A percentile compares a stretch with the other conserved stretches of the same genome.
phyloP scores from a whole-genome alignment of 2,329 filamentous ascomycete genomes.

The Botrytis byssoidea region DNA sequence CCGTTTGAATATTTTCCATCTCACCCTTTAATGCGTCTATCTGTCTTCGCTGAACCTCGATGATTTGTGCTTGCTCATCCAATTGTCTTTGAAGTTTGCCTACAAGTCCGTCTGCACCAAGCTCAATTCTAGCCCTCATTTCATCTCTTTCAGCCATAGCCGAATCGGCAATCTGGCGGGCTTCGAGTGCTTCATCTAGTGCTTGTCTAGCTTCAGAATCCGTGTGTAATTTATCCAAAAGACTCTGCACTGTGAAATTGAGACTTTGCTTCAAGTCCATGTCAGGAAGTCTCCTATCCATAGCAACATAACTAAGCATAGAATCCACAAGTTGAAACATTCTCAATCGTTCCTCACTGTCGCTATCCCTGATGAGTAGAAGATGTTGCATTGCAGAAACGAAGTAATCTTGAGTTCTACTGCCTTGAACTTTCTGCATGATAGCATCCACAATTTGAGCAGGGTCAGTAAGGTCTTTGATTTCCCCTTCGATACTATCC shows the following conservation, averaged over 20 bases:
- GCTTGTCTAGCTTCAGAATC: slow-evolving; percentile 92
- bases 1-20: slow-evolving; percentile 78
- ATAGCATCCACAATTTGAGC: slow-evolving; percentile 94
- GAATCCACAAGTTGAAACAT: slow-evolving; percentile 98
- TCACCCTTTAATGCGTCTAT: slow-evolving; percentile 87
- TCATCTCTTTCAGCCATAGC: slow-evolving; percentile 96
- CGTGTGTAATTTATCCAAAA: slow-evolving; percentile 93
- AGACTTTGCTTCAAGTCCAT: slow-evolving; percentile 98
- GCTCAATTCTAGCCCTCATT: slow-evolving; percentile 80
- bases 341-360: slow-evolving; percentile 84
- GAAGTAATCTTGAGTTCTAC: slow-evolving; percentile 90
- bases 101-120: slow-evolving; percentile 91
- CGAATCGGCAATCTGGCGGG: slow-evolving; percentile 88
- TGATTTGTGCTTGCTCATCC: slow-evolving; percentile 88
- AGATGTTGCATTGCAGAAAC: slow-evolving; percentile 93
- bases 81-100: slow-evolving; percentile 89
- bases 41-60: slow-evolving; percentile 83
- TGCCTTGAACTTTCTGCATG: slow-evolving; percentile 77
- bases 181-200: slow-evolving; percentile 86
- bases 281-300: slow-evolving; percentile 92
- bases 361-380: slow-evolving; percentile 85
- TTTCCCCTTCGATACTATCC: slow-evolving; percentile 64
- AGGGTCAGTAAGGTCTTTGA: slow-evolving; percentile 90
- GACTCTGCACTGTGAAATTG: slow-evolving; percentile 93
- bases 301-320: slow-evolving; percentile 99